Base-by-base conservation (phyloP, 371 early-diverging fungal species). In the Paraphysoderma sedebokerense region DNA sequence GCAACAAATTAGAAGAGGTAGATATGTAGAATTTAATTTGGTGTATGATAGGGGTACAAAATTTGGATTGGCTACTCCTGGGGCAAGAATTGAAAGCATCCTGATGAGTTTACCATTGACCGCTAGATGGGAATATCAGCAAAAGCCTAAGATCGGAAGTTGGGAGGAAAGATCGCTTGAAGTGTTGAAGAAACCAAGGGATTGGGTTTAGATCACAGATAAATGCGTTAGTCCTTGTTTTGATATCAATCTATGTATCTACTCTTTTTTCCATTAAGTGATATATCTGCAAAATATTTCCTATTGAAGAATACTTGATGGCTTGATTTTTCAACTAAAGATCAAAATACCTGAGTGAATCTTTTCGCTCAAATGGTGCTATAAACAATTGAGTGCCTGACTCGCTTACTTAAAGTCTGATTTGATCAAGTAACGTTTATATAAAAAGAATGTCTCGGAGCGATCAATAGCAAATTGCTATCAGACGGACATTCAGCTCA, bases 21-120 rank as follows among this genome's bases (percentile, higher is more conserved):
- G 86, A 15, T 89, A 89, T 55, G 86, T 83, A 8, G 89, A 89
- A 59, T 89, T 89, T 60, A 89, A 89, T 52, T 57, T 88, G 56
- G 73, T 87, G 17, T 75, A 83, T 57, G 89, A 89, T 56, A 74
- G 89, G 29, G 89, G 89, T 37, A 89, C 89, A 28, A 85, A 86
- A 56, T 89, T 87, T 65, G 89, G 89, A 5, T 59, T 89, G 40
- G 61, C 72, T 55, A 85, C 88, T 3, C 84, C 82, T n/a, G 82
- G 84, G 28, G 76, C 86, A 5, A 65, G 87, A n/a, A 81, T 86
- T 28, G 89, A 89, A 60, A 77, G 81, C 44, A 85, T 89, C 30
- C 52, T 89, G 48, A 82, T 87, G 81, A 76, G 82, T 29, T 57
- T 89, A 55, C 88, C 89, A 2, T 62, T 84, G 44, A 80, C 85